These are phyloP conservation scores for Phanerochaete sordida DNA, from an alignment of 768 basidiomycete species.

Conservation along the genomic window DNA sequence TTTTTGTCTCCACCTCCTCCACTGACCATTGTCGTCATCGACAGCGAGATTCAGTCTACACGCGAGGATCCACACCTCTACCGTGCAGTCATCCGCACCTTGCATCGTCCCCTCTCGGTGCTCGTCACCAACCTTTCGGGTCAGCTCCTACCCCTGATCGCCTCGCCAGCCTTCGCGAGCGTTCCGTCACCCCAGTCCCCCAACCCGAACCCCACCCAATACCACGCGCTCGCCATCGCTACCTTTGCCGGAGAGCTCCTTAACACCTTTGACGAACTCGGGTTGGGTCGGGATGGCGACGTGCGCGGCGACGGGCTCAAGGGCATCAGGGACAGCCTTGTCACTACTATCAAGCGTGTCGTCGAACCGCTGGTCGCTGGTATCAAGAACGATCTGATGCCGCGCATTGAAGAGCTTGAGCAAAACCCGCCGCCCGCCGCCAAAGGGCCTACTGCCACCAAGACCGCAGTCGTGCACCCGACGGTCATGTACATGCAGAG, in stretches of 20 bases:
- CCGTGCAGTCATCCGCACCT: conserved; percentile 65
- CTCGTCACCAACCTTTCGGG: conserved; percentile 67
- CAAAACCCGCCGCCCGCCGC: conserved; percentile 25
- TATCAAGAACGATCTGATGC: conserved; percentile 58
- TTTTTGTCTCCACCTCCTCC: conserved; percentile 13
- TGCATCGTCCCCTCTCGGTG: conserved; percentile 77
- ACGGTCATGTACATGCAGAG: conserved; percentile 57
- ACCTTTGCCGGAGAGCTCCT: conserved; percentile 73
- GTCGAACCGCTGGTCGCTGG: conserved; percentile 58
- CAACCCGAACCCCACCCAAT: conserved; percentile 60
- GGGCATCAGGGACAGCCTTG: conserved; percentile 63
- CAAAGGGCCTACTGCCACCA: conserved; percentile 8
- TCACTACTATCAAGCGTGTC: conserved; percentile 64
- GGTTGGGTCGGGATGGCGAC: conserved; percentile 60
- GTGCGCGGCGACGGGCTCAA: conserved; percentile 66
- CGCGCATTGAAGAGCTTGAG: conserved; percentile 64
- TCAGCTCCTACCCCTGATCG: conserved; percentile 61
- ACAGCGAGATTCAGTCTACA: conserved; percentile 67
- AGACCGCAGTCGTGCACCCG: conserved; percentile 39
- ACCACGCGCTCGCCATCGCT: conserved; percentile 66
- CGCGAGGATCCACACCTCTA: conserved; percentile 61
- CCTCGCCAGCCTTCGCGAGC: conserved; percentile 57
- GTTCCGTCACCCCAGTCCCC: conserved; percentile 48
- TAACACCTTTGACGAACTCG: conserved; percentile 63
- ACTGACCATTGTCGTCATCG: not conserved